Evolutionary conservation across 2,329 filamentous ascomycete genomes (phyloP), one percentile per base, ranked within the genome.

Genomic region (Monilinia fructicola): DNA sequence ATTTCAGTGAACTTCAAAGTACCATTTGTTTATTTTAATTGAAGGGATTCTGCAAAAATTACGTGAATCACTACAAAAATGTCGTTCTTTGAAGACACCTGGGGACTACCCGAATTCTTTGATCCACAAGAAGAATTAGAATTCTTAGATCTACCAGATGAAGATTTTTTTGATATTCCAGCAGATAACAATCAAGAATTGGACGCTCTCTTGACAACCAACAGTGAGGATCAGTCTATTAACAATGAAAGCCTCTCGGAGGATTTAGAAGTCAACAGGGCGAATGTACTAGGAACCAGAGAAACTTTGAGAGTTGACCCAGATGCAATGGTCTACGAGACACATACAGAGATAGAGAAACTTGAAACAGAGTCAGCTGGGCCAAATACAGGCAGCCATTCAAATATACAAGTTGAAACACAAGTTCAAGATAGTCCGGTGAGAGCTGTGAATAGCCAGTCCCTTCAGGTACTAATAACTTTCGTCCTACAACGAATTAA

Each of bases 191-290:
- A n/a, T 14, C 3, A 16, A 4, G 21, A 59, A 23, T 6, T 4
- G 9, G 5, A 31, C 4, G 40, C 21, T 1, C 4, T n/a, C 3
- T n/a, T 18, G 2, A n/a, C 12, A 12, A 16, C 7, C 2, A 12
- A 46, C 4, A 9, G 3, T 3, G 11, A 14, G 46, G 16, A n/a
- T n/a, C 26, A 46, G 18, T 21, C 18, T 12, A 14, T 11, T 26
- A 7, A 12, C 0, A 31, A 31, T 3, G 7, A n/a, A 0, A 2
- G 4, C 16, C 31, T 5, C 40, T 5, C 40, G n/a, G 1, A 10
- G 28, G 4, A 4, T 2, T 7, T 11, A 2, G 50, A 53, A 2
- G 16, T 28, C 4, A 28, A 28, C 6, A 14, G 23, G 3, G 16
- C 26, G 11, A 31, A 7, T 31, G 14, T 28, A 53, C 11, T 16